Evolutionary conservation across 345 rosid species (phyloP), one percentile per base, ranked within the genome.

Genomic region (Boechera retrofracta): DNA sequence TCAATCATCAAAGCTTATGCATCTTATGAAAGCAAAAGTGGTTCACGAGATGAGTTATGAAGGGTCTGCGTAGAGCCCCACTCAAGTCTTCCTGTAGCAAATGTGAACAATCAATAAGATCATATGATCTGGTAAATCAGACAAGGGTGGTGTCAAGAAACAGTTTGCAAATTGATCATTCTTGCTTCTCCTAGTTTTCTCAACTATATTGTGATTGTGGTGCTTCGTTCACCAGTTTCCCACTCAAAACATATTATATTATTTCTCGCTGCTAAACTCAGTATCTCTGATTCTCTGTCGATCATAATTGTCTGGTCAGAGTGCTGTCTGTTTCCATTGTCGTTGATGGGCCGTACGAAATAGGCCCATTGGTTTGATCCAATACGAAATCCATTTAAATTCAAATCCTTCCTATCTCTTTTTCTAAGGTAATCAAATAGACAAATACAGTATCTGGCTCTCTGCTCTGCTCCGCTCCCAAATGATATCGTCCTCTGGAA

Each of bases 1-100:
- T 89, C 93, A 35, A 87, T 92, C 53, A 86, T 95, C 64, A 86
- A 87, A 84, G 80, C 87, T 31, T 87, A 84, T 67, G 83, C 91
- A 58, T 85, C 94, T 35, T 86, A 84, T 52, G 77, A 82, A 53
- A 64, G 67, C 55, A 82, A 80, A n/a, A 71, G 76, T 48, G 72
- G 55, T 65, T 55, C 79, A 33, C 88, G 79, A 70, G 98, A 92
- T 73, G 98, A 94, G 85, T 71, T 94, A 77, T 92, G 77, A 83
- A 41, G 73, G 52, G 36, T 71, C 63, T 66, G 26, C 26, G 35
- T n/a, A 13, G 4, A 58, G 13, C 35, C 51, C 33, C 2, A 18
- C 21, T 31, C 57, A 64, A 31, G 71, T 64, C 58, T 57, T 74
- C 12, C 72, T 58, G 54, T 60, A 51, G 10, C 38, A 69, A 60